These are phyloP conservation scores for Ogataea methylovora DNA, from an alignment of 805 yeast genomes.

Conservation along the genomic window DNA sequence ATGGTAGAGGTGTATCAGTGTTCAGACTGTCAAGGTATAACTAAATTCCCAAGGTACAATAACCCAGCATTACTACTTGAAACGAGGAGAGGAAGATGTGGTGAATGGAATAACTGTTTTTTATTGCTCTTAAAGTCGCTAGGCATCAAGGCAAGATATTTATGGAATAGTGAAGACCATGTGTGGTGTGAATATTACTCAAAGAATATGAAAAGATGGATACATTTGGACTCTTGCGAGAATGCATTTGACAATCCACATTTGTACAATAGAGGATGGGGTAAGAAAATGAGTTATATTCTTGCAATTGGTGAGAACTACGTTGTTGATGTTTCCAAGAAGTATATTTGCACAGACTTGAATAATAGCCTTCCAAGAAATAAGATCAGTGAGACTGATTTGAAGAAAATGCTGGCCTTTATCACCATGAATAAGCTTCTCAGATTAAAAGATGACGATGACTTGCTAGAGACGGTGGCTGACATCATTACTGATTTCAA, in stretches of 20 bases:
- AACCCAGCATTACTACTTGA: conserved; percentile 54
- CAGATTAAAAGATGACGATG: conserved; percentile 21
- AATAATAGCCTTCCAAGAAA: conserved; percentile 40
- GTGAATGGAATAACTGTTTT: conserved; percentile 92
- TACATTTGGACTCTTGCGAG: conserved; percentile 87
- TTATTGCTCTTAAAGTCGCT: conserved; percentile 61
- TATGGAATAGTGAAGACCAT: conserved; percentile 91
- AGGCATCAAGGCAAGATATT: conserved; percentile 56
- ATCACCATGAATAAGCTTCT: conserved; percentile 30
- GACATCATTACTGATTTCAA: conserved; percentile 29
- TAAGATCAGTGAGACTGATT: conserved; percentile 32
- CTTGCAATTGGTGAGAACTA: conserved; percentile 62
- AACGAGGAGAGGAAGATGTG: conserved; percentile 76
- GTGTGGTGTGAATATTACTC: conserved; percentile 95
- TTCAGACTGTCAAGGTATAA: conserved; percentile 32
- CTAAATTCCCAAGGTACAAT: conserved; percentile 74
- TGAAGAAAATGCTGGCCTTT: conserved; percentile 26
- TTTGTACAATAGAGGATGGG: conserved; percentile 81
- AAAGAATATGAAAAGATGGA: conserved; percentile 54
- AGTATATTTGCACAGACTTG: conserved; percentile 43
- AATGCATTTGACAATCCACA: conserved; percentile 76
- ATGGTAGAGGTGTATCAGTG: conserved; percentile 63
- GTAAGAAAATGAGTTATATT: conserved; percentile 85
- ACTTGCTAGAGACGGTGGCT: conserved; percentile 29
- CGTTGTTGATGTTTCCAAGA: conserved; percentile 57